Base-by-base conservation (phyloP, 1,139 yeast genomes). In the Taphrina populina region DNA sequence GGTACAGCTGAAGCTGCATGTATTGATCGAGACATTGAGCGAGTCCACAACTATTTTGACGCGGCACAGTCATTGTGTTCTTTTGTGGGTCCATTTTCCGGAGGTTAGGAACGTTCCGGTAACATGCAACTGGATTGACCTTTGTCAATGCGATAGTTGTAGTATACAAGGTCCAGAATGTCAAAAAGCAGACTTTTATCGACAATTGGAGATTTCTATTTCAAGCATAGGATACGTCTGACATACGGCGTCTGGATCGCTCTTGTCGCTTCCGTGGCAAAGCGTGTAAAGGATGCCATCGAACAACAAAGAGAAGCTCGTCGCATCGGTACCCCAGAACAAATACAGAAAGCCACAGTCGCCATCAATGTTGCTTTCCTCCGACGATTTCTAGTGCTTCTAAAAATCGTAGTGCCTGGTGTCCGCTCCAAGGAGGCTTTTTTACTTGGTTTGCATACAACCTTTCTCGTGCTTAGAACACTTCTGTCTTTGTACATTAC, bases 401-500 rank as follows among this genome's bases (percentile, higher is more conserved):
- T 72, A 32, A 61, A 63, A 45, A 70, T 72, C 36, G 62, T 72
- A n/a, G 60, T 72, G 39, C 75, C 75, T 0, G 64, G 66, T 3
- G 34, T 66, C 32, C 57, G 61, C 26, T 63, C 70, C 36, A 65
- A 65, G 41, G 74, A 71, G 61, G 67, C 71, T 34, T 64, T 69
- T 63, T 66, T 73, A 61, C 76, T 88, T 44, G 62, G 70, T 0
- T 64, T 80, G 0, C 95, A 90, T 68, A 69, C 88, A 5, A 68
- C 74, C 0, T 73, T 88, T 23, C 73, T 88, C 52, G 78, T 86
- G 2, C 64, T 78, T 3, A 76, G 95, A 62, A 94, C 96, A 0
- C 69, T 83, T 35, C 72, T 90, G 35, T 84, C 96, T 1, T 76
- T 90, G 52, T 82, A 83, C 65, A 94, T 88, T 20, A 96, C 96